phyloP scores from a whole-genome alignment of 1,284 basidiomycete species.

The Mycosarcoma mackinlayi region DNA sequence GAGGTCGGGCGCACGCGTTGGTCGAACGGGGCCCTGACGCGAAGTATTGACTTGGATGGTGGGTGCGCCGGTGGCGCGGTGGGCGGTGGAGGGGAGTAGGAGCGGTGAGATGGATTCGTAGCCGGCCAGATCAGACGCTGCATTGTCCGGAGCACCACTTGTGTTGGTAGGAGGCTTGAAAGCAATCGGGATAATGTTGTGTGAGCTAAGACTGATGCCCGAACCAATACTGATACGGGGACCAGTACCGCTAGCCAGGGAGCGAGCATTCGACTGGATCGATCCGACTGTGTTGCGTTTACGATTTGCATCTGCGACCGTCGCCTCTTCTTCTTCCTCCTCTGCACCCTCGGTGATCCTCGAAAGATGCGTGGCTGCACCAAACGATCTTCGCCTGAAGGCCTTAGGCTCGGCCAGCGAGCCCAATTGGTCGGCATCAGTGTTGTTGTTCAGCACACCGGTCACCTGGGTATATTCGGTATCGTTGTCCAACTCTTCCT shows the following conservation, averaged over 20 bases:
- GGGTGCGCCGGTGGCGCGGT: slow-evolving; percentile 34
- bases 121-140: background rate
- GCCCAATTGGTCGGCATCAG: slow-evolving; percentile 24
- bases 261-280: slow-evolving; percentile 5
- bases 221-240: slow-evolving; percentile 42
- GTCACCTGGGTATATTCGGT: slow-evolving; percentile 54
- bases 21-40: slow-evolving; percentile 26
- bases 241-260: slow-evolving; percentile 24
- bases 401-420: slow-evolving; percentile 45
- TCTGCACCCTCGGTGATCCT: slow-evolving; percentile 51
- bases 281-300: slow-evolving; percentile 25
- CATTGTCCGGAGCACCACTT: background rate
- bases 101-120: slow-evolving; percentile 11
- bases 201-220: slow-evolving; percentile 31
- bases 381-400: slow-evolving; percentile 37
- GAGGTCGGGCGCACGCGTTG: slow-evolving; percentile 46
- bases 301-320: background rate
- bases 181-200: slow-evolving; percentile 48
- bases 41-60: slow-evolving; percentile 30
- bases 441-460: slow-evolving; percentile 21
- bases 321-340: slow-evolving; percentile 47
- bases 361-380: slow-evolving; percentile 53
- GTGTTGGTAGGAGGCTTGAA: slow-evolving; percentile 27
- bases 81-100: slow-evolving; percentile 26
- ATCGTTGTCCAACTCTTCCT: slow-evolving; percentile 34